Conservation (phyloP, 306 rosid species). For the Malus orientalis region DNA sequence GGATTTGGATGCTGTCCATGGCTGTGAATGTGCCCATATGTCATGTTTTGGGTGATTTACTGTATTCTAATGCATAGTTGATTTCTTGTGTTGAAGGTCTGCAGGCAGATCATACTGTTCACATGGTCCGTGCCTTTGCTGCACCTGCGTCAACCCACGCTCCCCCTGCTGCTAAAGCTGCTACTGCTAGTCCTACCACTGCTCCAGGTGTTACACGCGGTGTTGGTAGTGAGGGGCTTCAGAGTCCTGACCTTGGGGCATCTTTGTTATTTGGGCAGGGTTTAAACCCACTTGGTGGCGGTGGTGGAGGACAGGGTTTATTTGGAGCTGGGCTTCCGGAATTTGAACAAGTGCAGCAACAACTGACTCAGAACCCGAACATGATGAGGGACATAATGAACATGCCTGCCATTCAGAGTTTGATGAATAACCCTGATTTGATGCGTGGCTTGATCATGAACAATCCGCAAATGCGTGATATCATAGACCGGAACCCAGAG, state of each 20-base stretch:
- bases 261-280: constrained; percentile 50
- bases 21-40: not conserved
- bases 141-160: constrained; percentile 29
- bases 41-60: not conserved
- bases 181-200: constrained; percentile 26
- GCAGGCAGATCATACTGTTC: constrained; percentile 51
- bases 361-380: constrained; percentile 53
- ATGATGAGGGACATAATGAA: constrained; percentile 65
- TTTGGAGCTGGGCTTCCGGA: constrained; percentile 44
- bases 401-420: constrained; percentile 57
- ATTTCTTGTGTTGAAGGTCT: constrained; percentile 30
- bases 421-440: constrained; percentile 57
- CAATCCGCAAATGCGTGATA: constrained; percentile 58
- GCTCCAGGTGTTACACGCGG: constrained; percentile 46
- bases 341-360: constrained; percentile 59
- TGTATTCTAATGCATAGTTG: not conserved
- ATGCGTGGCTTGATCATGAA: constrained; percentile 52
- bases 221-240: constrained; percentile 43
- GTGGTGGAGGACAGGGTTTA: constrained; percentile 20
- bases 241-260: constrained; percentile 28
- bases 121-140: constrained; percentile 52
- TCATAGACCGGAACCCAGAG: constrained; percentile 60
- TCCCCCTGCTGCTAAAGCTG: constrained; percentile 1
- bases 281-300: constrained; percentile 27
- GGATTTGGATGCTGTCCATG: not conserved